A percentile compares a stretch with the other conserved stretches of the same genome.
These are phyloP conservation scores for Sergeia podlipaevii DNA, from an alignment of 208 protist genomes.

Conservation along the genomic window DNA sequence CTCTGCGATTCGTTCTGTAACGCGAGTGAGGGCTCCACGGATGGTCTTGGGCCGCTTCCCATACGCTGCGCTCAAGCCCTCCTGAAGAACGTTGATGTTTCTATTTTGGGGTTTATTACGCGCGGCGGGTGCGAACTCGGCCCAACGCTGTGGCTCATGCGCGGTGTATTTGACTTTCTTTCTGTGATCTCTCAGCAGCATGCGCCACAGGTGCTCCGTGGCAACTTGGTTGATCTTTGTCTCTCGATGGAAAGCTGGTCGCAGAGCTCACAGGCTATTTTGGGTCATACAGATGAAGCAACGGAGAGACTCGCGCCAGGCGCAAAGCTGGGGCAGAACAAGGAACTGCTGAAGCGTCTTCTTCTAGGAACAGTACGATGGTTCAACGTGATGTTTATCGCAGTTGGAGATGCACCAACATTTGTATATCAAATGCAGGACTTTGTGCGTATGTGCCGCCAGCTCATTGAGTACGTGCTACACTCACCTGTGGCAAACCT, in stretches of 20 bases:
- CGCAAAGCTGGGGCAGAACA: constrained; percentile 45
- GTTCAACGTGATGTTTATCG: constrained; percentile 62
- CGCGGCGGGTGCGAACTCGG: constrained; percentile 20
- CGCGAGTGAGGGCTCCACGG: constrained; percentile 8
- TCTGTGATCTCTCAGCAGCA: constrained; percentile 51
- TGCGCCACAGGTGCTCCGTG: constrained; percentile 51
- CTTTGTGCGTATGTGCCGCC: constrained; percentile 55
- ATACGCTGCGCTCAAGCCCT: constrained; percentile 43
- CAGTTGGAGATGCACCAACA: constrained; percentile 37
- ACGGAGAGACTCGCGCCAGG: not conserved
- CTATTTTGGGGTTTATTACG: constrained; percentile 34
- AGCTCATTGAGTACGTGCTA: constrained; percentile 61
- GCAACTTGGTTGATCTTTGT: constrained; percentile 43
- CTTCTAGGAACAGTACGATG: constrained; percentile 53
- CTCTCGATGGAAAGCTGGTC: constrained; percentile 64
- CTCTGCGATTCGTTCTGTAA: constrained; percentile 69
- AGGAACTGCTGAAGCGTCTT: constrained; percentile 53
- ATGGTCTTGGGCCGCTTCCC: constrained; percentile 25
- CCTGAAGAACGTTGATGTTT: constrained; percentile 49
- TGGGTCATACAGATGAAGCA: constrained; percentile 27
- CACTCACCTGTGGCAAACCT: constrained; percentile 14
- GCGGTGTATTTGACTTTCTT: constrained; percentile 57
- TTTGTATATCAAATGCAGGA: constrained; percentile 45
- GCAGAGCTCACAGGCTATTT: constrained; percentile 43
- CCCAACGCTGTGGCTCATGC: constrained; percentile 39